phyloP scores from a whole-genome alignment of 345 rosid genomes.

The Rhizophora mangle region DNA sequence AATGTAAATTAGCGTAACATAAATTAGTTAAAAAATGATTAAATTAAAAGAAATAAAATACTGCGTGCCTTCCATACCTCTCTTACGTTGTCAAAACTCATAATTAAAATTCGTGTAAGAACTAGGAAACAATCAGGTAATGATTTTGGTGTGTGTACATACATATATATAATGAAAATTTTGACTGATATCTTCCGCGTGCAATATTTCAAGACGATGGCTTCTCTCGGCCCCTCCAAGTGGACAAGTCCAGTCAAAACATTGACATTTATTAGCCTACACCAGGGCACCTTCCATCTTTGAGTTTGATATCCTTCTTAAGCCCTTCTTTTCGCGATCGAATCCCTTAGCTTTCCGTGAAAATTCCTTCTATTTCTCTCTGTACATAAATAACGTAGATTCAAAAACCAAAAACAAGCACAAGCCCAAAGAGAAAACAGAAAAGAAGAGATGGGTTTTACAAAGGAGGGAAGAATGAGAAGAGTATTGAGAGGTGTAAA shows the following conservation, averaged over 20 bases:
- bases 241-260: conserved; percentile 36
- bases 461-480: conserved; percentile 58
- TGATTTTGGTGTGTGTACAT: conserved; percentile 12
- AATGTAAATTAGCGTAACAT: too few species aligned
- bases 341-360: neutral
- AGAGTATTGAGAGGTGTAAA: conserved; percentile 54
- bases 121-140: conserved; percentile 4
- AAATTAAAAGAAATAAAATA: too few species aligned
- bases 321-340: neutral
- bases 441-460: conserved; percentile 48
- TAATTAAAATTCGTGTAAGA: neutral
- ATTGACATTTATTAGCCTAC: neutral
- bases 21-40: too few species aligned
- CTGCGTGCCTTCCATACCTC: too few species aligned
- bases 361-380: neutral
- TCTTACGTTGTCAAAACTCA: too few species aligned
- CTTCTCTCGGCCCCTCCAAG: neutral
- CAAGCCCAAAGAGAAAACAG: neutral
- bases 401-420: neutral
- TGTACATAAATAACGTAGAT: neutral
- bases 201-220: conserved; percentile 16
- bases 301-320: neutral
- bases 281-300: neutral
- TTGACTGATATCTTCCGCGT: conserved; percentile 19
- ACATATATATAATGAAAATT: neutral